Evolutionary conservation across 306 rosid species (phyloP).

Genomic region (Castanea sativa): DNA sequence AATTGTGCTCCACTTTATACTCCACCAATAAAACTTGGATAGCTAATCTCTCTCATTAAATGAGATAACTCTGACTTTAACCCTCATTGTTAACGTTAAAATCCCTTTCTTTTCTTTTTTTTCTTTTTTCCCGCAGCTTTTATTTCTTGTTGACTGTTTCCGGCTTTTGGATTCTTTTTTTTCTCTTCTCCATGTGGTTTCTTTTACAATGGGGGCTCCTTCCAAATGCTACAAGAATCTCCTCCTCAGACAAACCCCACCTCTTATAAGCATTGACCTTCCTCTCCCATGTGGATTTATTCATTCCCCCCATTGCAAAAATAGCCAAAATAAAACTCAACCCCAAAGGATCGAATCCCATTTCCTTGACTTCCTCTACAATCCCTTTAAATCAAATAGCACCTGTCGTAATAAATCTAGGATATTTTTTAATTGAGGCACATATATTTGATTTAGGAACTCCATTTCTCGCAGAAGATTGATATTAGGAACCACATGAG

Average conservation of each 20-base stretch:
- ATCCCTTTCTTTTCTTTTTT: too few relatives aligned
- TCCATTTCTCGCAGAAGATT: neutral
- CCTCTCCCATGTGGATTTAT: conserved; percentile 34
- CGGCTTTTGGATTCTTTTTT: too few relatives aligned
- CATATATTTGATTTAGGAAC: neutral
- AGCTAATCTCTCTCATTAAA: too few relatives aligned
- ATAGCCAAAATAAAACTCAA: conserved; percentile 26
- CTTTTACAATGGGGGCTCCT: conserved; percentile 34
- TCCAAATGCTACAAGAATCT: conserved; percentile 27
- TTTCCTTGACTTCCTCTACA: conserved; percentile 24
- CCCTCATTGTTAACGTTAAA: too few relatives aligned
- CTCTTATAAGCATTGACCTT: conserved; percentile 36
- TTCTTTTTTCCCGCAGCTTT: too few relatives aligned
- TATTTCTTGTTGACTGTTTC: too few relatives aligned
- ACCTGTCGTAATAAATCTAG: too few relatives aligned
- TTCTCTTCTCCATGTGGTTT: too few relatives aligned
- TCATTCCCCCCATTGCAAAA: conserved; percentile 14
- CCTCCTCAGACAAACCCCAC: conserved; percentile 64
- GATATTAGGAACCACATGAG: neutral
- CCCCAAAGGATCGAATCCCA: conserved; percentile 39
- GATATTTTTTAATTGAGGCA: too few relatives aligned
- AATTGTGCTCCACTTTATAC: too few relatives aligned
- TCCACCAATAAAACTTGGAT: too few relatives aligned
- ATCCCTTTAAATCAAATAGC: neutral
- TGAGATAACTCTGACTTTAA: too few relatives aligned